These are phyloP conservation scores for Beauveria sp. DNA, from an alignment of 2,329 filamentous ascomycete genomes.

Conservation along the genomic window DNA sequence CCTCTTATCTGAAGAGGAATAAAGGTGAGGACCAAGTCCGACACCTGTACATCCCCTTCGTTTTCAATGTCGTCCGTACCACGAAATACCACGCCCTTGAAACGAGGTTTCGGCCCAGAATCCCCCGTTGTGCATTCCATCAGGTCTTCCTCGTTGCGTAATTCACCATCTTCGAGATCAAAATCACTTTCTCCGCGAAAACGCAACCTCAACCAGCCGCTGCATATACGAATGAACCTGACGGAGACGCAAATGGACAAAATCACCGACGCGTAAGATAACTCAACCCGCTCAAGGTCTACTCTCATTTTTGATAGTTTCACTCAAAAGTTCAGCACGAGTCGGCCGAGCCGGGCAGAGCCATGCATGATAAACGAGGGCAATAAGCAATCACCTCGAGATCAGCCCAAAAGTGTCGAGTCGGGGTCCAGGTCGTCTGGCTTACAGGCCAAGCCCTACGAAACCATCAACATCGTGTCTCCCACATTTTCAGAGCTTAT, in stretches of 20 bases:
- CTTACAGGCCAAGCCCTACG: background rate
- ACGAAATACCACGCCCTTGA: background rate
- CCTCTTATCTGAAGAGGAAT: background rate
- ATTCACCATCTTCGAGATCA: conserved; percentile 17
- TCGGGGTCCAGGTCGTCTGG: background rate
- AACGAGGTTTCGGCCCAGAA: background rate
- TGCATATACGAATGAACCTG: conserved; percentile 40
- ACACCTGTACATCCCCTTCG: background rate
- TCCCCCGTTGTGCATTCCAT: background rate
- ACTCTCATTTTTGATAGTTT: conserved; percentile 12
- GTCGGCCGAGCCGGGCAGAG: conserved; percentile 14
- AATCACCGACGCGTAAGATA: conserved; percentile 36
- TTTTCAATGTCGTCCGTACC: background rate
- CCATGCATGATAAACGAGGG: conserved; percentile 12
- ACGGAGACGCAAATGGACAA: conserved; percentile 42
- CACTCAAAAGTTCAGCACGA: conserved; percentile 20
- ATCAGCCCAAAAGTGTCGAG: background rate
- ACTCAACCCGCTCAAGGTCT: background rate
- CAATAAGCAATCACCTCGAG: background rate
- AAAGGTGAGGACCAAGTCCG: background rate
- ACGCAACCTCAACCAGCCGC: conserved; percentile 26
- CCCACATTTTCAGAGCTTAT: conserved; percentile 26
- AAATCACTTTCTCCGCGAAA: conserved; percentile 29
- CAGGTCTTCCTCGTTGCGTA: background rate
- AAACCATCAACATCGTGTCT: conserved; percentile 14